phyloP scores from a whole-genome alignment of 306 rosid species.

The Fragaria ananassa region DNA sequence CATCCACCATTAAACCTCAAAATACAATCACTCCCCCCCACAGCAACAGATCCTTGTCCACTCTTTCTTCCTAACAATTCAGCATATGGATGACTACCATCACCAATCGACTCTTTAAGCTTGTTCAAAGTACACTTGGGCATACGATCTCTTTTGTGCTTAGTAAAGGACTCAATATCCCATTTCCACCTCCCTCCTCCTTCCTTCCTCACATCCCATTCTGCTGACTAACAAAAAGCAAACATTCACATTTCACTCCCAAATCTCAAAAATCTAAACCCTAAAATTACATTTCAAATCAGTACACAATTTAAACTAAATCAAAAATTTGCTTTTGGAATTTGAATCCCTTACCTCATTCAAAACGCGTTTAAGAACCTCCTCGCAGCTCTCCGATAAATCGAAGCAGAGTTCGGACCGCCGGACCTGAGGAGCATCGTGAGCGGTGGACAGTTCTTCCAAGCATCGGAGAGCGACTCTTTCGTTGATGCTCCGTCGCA shows the following conservation, averaged over 20 bases:
- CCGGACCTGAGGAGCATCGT: conserved; percentile 20
- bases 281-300: not conserved
- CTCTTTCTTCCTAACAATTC: conserved; percentile 48
- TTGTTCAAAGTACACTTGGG: conserved; percentile 45
- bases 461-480: conserved; percentile 61
- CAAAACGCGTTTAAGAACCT: not conserved
- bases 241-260: conserved; percentile 15
- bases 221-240: conserved; percentile 36
- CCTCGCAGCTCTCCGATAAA: conserved; percentile 40
- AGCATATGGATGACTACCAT: conserved; percentile 53
- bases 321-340: not conserved
- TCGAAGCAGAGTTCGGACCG: conserved; percentile 42
- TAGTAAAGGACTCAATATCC: conserved; percentile 41
- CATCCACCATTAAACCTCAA: conserved; percentile 24
- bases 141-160: conserved; percentile 47
- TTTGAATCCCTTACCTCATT: not conserved
- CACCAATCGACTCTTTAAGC: conserved; percentile 62
- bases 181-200: conserved; percentile 40
- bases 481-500: conserved; percentile 43
- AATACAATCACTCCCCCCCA: conserved; percentile 20
- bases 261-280: not conserved
- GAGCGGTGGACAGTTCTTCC: conserved; percentile 43
- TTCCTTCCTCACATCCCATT: conserved; percentile 28
- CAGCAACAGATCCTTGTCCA: conserved; percentile 29
- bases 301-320: not conserved